phyloP scores from a whole-genome alignment of 192 early-diverging fungal genomes.

The Endogone sp. region DNA sequence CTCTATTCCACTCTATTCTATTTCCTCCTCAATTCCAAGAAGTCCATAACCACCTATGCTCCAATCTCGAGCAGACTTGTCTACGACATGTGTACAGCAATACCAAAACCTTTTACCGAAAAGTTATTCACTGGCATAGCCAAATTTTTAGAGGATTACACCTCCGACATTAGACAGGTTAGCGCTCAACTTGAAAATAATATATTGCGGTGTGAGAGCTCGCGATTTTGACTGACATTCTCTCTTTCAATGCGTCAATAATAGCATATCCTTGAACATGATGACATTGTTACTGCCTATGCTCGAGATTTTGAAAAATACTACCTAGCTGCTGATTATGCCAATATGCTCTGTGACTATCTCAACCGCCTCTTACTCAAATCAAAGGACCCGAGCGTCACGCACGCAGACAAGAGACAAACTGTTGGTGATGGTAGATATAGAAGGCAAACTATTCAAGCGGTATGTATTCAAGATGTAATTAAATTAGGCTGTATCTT shows the following conservation, averaged over 20 bases:
- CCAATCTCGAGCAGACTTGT: slow-evolving; percentile 41
- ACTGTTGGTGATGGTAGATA: slow-evolving; percentile 45
- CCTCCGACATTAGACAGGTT: slow-evolving; percentile 48
- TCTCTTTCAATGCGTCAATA: slow-evolving; percentile 1
- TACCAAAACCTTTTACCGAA: slow-evolving; percentile 66
- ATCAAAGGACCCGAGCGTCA: slow-evolving; percentile 12
- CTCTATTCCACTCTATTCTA: neutral
- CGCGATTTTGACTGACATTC: too few relatives aligned
- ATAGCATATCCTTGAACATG: slow-evolving; percentile 55
- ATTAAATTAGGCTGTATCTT: slow-evolving; percentile 14
- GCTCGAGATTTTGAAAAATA: slow-evolving; percentile 64
- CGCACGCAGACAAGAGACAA: slow-evolving; percentile 30
- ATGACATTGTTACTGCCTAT: slow-evolving; percentile 69
- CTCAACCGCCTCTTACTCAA: slow-evolving; percentile 59
- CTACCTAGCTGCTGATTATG: slow-evolving; percentile 50
- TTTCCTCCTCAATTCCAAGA: neutral
- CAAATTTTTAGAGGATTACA: slow-evolving; percentile 60
- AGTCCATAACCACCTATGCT: neutral
- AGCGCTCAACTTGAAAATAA: slow-evolving; percentile 4
- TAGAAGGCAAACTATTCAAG: slow-evolving; percentile 59
- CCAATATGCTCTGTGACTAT: slow-evolving; percentile 64
- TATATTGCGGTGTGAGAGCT: too few relatives aligned
- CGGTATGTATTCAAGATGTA: slow-evolving; percentile 36
- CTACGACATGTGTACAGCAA: slow-evolving; percentile 78
- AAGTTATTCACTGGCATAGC: slow-evolving; percentile 61